Evolutionary conservation across 331 rosid species (phyloP).

Genomic region (Acacia concinna): DNA sequence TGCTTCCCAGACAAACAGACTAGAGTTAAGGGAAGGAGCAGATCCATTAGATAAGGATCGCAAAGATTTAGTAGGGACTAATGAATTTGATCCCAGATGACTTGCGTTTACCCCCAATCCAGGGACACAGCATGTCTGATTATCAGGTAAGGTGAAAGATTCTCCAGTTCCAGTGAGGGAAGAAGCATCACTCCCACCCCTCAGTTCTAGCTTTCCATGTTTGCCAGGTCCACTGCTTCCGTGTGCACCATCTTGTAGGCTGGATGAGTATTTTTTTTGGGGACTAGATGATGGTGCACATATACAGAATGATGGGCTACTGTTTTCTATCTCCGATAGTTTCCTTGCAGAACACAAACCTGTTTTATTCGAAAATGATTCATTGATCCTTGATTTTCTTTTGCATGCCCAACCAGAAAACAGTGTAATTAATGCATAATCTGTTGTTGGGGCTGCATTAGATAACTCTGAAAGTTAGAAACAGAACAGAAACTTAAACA

Average conservation of each 20-base stretch:
- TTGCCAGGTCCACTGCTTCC: constrained; percentile 36
- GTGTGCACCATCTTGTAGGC: constrained; percentile 33
- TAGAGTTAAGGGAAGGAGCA: constrained; percentile 46
- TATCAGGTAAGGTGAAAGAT: neutral
- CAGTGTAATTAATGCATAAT: constrained; percentile 33
- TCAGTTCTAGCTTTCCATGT: constrained; percentile 1
- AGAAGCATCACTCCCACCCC: constrained; percentile 15
- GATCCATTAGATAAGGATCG: constrained; percentile 42
- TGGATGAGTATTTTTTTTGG: neutral
- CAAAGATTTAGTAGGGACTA: constrained; percentile 29
- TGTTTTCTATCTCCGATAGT: neutral
- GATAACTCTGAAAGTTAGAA: constrained; percentile 3
- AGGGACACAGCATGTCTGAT: constrained; percentile 39
- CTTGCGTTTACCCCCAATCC: constrained; percentile 31
- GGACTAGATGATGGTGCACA: constrained; percentile 5
- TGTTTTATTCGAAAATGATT: constrained; percentile 14
- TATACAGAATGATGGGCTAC: neutral
- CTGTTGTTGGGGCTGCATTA: constrained; percentile 37
- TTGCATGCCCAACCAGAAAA: constrained; percentile 40
- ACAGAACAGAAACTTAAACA: neutral
- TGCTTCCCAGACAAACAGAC: constrained; percentile 55
- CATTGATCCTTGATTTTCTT: constrained; percentile 19
- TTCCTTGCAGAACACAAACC: constrained; percentile 24
- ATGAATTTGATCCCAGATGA: constrained; percentile 12
- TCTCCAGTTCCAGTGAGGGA: neutral